These are phyloP conservation scores for Podospora pseudopauciseta DNA, from an alignment of 495 filamentous ascomycete genomes.

Conservation along the genomic window DNA sequence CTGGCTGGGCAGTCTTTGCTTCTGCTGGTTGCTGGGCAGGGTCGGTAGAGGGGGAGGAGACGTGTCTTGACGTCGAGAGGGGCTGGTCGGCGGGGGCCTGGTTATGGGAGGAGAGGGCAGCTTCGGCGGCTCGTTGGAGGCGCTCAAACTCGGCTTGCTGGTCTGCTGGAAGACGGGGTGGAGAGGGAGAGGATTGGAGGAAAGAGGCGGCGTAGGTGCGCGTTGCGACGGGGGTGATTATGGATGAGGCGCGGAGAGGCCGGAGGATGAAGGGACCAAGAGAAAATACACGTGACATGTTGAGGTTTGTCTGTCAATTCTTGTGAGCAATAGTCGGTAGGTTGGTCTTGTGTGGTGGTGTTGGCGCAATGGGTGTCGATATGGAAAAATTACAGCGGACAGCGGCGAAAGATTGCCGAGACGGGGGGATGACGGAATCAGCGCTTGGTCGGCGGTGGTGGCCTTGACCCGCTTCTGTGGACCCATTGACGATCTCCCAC, in stretches of 20 bases:
- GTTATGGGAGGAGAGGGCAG: constrained; percentile 26
- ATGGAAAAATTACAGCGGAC: neutral
- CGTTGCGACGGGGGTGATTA: neutral
- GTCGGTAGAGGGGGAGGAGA: neutral
- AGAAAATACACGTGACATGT: constrained; percentile 20
- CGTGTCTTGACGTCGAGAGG: neutral
- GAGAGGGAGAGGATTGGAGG: constrained; percentile 57
- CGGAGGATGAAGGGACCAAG: constrained; percentile 1
- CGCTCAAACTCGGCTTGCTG: constrained; percentile 92
- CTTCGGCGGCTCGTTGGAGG: constrained; percentile 60
- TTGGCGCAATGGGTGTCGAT: neutral
- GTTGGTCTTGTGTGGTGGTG: neutral
- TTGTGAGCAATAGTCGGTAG: neutral
- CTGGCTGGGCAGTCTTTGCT: constrained; percentile 7
- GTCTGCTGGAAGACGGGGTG: constrained; percentile 77
- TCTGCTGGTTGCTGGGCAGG: neutral
- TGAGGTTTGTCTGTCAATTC: constrained; percentile 2
- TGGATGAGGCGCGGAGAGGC: neutral
- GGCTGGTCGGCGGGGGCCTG: constrained; percentile 6
- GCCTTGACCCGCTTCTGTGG: neutral
- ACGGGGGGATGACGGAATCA: constrained; percentile 1
- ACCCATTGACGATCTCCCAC: neutral
- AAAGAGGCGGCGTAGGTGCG: constrained; percentile 29
- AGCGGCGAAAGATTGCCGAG: neutral
- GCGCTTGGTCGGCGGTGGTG: neutral